Evolutionary conservation across 306 rosid species (phyloP).

Genomic region (cucumber (Cucumis sativus)): Cucumber_9930_V3 NC_026657.2:34085001-34085500

Average conservation of each 20-base stretch:
- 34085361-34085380: slow-evolving; percentile 3
- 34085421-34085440: slow-evolving; percentile 10
- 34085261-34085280: slow-evolving; percentile 24
- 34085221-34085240: too few species aligned
- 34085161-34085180: background rate
- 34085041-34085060: too few species aligned
- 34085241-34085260: background rate
- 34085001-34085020: too few species aligned
- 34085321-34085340: slow-evolving; percentile 23
- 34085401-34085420: slow-evolving; percentile 34
- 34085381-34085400: slow-evolving; percentile 28
- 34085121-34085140: background rate
- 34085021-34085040: too few species aligned
- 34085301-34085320: slow-evolving; percentile 21
- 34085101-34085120: background rate
- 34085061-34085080: too few species aligned
- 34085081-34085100: background rate
- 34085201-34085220: background rate
- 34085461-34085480: slow-evolving; percentile 30
- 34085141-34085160: background rate
- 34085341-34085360: background rate
- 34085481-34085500: slow-evolving; percentile 19
- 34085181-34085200: background rate
- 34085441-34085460: slow-evolving; percentile 23
- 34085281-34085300: slow-evolving; percentile 17